These are phyloP conservation scores for Zymoseptoria passerinii DNA, from an alignment of 2,329 filamentous ascomycete genomes.

Conservation along the genomic window DNA sequence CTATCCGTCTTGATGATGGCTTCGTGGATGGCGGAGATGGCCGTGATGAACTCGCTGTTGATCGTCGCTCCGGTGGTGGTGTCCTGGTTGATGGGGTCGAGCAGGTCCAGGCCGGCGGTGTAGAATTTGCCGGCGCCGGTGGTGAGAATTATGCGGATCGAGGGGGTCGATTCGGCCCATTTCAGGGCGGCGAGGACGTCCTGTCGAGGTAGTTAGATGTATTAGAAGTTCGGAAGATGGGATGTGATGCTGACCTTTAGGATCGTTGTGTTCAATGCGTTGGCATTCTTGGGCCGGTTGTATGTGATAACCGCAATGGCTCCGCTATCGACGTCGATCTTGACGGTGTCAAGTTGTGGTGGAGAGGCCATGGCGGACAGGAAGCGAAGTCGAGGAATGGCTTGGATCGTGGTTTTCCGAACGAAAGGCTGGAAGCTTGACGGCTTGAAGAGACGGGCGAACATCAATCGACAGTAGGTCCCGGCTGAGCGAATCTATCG, in stretches of 20 bases:
- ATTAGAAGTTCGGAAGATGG: not conserved
- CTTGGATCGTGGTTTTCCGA: not conserved
- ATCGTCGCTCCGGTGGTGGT: slow-evolving; percentile 10
- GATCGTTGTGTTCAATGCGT: slow-evolving; percentile 13
- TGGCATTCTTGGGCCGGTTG: slow-evolving; percentile 18
- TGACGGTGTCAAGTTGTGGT: slow-evolving; percentile 11
- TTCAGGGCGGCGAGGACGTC: slow-evolving; percentile 15
- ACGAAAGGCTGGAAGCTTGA: not conserved
- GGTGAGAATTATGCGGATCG: slow-evolving; percentile 16
- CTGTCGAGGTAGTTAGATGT: not conserved
- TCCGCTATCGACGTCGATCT: slow-evolving; percentile 12
- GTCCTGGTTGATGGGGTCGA: slow-evolving; percentile 12
- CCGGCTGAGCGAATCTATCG: not conserved
- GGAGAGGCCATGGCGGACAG: slow-evolving; percentile 11
- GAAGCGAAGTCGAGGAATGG: not conserved
- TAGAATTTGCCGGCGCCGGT: slow-evolving; percentile 20
- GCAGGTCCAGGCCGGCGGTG: slow-evolving; percentile 17
- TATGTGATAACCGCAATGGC: slow-evolving; percentile 18
- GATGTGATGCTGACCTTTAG: not conserved
- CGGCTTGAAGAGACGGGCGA: not conserved
- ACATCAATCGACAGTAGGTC: not conserved
- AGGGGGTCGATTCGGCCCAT: slow-evolving; percentile 11
- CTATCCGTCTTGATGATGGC: slow-evolving; percentile 16
- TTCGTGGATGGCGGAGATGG: slow-evolving; percentile 11
- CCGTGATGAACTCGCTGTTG: slow-evolving; percentile 12